Conservation (phyloP, 176 grass and related monocot genomes). For the Oryza coarctata region DNA sequence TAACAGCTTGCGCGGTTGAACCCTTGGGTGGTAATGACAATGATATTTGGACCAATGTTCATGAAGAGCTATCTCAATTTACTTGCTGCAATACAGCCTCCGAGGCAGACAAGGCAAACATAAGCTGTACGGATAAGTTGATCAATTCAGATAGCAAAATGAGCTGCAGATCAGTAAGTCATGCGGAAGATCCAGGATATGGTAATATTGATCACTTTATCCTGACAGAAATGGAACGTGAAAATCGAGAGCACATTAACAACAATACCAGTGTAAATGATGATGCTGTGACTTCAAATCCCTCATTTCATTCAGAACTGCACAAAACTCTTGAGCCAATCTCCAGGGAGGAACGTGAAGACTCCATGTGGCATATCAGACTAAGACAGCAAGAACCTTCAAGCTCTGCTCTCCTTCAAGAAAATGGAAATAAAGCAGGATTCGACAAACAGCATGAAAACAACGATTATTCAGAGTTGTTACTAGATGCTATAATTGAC, state of each 20-base stretch:
- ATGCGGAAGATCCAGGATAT: constrained; percentile 1
- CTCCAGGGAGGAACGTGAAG: constrained; percentile 42
- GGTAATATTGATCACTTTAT: constrained; percentile 24
- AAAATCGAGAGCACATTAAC: constrained; percentile 19
- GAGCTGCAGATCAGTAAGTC: background rate
- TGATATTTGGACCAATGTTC: constrained; percentile 21
- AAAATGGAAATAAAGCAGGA: constrained; percentile 9
- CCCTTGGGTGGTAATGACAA: constrained; percentile 18
- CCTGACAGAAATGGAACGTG: constrained; percentile 30
- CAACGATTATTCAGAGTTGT: constrained; percentile 24
- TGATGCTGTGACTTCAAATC: constrained; percentile 18
- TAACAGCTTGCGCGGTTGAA: constrained; percentile 19
- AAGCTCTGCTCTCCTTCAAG: constrained; percentile 27
- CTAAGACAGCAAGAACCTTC: constrained; percentile 28
- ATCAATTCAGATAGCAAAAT: constrained; percentile 19
- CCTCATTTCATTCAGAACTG: constrained; percentile 36
- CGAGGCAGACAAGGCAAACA: constrained; percentile 2
- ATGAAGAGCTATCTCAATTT: constrained; percentile 19
- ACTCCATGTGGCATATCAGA: constrained; percentile 22
- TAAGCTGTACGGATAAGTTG: constrained; percentile 1
- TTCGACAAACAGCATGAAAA: constrained; percentile 5
- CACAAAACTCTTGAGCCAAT: constrained; percentile 38
- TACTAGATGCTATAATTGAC: constrained; percentile 35
- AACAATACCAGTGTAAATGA: constrained; percentile 17
- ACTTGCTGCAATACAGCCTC: constrained; percentile 24